Conservation (phyloP, 73 alveolate species). For the Paramecium pentaurelia region DNA sequence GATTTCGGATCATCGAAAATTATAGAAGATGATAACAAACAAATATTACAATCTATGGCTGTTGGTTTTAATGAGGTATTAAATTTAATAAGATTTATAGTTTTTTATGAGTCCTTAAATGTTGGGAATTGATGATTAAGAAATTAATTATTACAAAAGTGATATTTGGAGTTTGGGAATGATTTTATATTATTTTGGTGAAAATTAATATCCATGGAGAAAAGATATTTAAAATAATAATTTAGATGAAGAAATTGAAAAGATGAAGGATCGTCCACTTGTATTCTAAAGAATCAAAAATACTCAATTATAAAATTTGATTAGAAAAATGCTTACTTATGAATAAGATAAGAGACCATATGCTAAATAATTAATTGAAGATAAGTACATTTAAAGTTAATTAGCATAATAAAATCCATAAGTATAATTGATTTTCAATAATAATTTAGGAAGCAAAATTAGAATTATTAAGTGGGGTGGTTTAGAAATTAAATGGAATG, state of each 20-base stretch:
- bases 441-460: neutral
- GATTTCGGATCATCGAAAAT: neutral
- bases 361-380: neutral
- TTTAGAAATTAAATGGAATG: neutral
- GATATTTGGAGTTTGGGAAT: conserved; percentile 12
- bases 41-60: neutral
- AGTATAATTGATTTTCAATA: neutral
- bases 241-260: neutral
- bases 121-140: neutral
- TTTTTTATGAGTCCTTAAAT: neutral
- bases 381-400: neutral
- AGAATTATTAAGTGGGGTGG: neutral
- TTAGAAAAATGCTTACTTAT: neutral
- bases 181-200: neutral
- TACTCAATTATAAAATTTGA: neutral
- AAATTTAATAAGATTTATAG: neutral
- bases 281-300: neutral
- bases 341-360: neutral
- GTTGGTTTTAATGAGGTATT: neutral
- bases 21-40: neutral
- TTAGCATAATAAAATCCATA: neutral
- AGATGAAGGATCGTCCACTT: neutral
- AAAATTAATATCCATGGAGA: neutral
- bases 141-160: neutral
- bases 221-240: neutral